phyloP scores from a whole-genome alignment of 257 asterid species.

The Pogostemon cablin region DNA sequence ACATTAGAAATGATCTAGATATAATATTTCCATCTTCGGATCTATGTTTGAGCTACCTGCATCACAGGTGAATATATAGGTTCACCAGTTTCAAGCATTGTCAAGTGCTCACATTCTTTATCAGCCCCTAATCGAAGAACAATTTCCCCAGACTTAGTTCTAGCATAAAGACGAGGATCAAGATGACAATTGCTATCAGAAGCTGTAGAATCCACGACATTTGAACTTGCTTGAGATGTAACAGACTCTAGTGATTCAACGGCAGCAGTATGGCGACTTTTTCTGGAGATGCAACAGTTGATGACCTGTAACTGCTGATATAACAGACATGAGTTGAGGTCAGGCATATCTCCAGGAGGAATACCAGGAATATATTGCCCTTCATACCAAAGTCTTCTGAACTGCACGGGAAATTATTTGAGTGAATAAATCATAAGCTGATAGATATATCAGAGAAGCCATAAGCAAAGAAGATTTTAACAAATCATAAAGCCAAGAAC shows the following conservation, averaged over 20 bases:
- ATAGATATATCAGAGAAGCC: constrained; percentile 23
- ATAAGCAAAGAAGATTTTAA: constrained; percentile 24
- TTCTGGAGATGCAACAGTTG: constrained; percentile 94
- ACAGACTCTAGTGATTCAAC: constrained; percentile 75
- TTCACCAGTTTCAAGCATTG: constrained; percentile 95
- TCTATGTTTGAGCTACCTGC: constrained; percentile 66
- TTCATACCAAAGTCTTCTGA: constrained; percentile 90
- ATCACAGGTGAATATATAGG: constrained; percentile 83
- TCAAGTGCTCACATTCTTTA: constrained; percentile 59
- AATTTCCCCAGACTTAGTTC: constrained; percentile 69
- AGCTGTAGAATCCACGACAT: constrained; percentile 41
- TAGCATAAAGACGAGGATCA: constrained; percentile 61
- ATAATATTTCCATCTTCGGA: constrained; percentile 26
- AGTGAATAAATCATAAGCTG: constrained; percentile 30
- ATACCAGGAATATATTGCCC: constrained; percentile 93
- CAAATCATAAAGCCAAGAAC: not conserved
- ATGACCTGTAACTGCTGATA: constrained; percentile 97
- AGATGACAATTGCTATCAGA: constrained; percentile 50
- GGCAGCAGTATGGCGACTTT: constrained; percentile 73
- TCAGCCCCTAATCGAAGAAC: constrained; percentile 93
- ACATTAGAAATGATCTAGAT: constrained; percentile 27
- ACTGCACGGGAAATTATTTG: constrained; percentile 51
- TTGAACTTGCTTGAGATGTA: constrained; percentile 52
- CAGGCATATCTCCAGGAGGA: constrained; percentile 84
- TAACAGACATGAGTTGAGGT: constrained; percentile 85